Evolutionary conservation across 2,329 filamentous ascomycete species (phyloP), one percentile per base, ranked within the genome.

Genomic region (Coniochaeta ligniaria): DNA sequence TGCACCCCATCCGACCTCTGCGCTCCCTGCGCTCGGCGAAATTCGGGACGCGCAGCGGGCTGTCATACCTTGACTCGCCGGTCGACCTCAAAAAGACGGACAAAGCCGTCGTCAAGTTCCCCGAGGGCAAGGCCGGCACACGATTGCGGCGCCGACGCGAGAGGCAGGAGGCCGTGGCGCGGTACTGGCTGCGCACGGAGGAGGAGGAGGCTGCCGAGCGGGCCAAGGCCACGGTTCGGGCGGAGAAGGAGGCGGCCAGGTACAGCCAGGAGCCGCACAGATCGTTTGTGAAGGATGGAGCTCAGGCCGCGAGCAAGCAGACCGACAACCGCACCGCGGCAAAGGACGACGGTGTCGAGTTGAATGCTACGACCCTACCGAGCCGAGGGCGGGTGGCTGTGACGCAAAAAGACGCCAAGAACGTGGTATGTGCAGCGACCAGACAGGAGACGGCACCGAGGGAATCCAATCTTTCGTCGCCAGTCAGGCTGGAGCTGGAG

Each of bases 101-200:
- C 65, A 16, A 67, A 63, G 54, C 61, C 54, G 28, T 54, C 65
- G 35, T 63, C 64, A 54, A 69, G 63, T 54, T 65, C 66, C 47
- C 47, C 12, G 47, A 12, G 28, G 22, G 20, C 22, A 52, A 52
- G 28, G 2, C n/a, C 38, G 47, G 47, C 5, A 65, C 64, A 14
- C 67, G 68, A 60, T 58, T 66, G 59, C 59, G 65, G 20, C 59
- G 67, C 9, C 67, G 68, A 45, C 64, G 66, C 55, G 63, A 67
- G 59, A 68, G 68, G 60, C 67, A 69, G 58, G 62, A 59, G 33
- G 67, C 67, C 26, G 68, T 69, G 67, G 63, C 63, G 12, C 58
- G 67, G 22, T 69, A 69, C 55, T 69, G 67, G 67, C 54, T 64
- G 20, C 62, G 65, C 9, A 67, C 65, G 2, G 67, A 69, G 60